A percentile compares a stretch with the other conserved stretches of the same genome.
These are phyloP conservation scores for Boletus rufocinnamomeus DNA, from an alignment of 768 basidiomycete species.

Conservation along the genomic window DNA sequence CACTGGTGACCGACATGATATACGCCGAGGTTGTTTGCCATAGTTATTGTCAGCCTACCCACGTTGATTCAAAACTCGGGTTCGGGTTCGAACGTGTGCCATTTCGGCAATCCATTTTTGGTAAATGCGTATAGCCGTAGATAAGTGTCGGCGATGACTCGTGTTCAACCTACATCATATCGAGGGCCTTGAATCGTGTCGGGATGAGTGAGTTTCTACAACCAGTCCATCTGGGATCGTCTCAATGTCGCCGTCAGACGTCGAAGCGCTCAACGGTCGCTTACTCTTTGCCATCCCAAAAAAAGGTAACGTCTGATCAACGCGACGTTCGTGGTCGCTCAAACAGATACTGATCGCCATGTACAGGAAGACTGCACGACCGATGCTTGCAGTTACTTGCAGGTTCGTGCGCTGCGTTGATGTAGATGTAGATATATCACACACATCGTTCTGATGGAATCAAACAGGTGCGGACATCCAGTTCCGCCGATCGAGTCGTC, in stretches of 20 bases:
- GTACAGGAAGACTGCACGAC: constrained; percentile 80
- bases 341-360: not conserved
- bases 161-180: not conserved
- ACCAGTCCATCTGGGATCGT: not conserved
- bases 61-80: not conserved
- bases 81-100: not conserved
- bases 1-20: not conserved
- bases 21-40: not conserved
- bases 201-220: constrained; percentile 28
- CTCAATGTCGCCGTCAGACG: constrained; percentile 41
- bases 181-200: not conserved
- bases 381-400: constrained; percentile 84
- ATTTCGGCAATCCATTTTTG: not conserved
- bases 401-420: constrained; percentile 48
- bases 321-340: not conserved
- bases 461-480: constrained; percentile 88
- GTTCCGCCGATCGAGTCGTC: constrained; percentile 81
- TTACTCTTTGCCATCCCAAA: constrained; percentile 96
- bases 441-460: not conserved
- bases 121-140: not conserved
- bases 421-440: too few relatives aligned
- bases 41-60: too few relatives aligned
- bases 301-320: constrained; percentile 64
- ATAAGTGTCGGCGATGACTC: not conserved
- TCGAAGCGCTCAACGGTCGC: constrained; percentile 81